phyloP scores from a whole-genome alignment of 352 stramenopile genomes.

The Achlya hypogyna region DNA sequence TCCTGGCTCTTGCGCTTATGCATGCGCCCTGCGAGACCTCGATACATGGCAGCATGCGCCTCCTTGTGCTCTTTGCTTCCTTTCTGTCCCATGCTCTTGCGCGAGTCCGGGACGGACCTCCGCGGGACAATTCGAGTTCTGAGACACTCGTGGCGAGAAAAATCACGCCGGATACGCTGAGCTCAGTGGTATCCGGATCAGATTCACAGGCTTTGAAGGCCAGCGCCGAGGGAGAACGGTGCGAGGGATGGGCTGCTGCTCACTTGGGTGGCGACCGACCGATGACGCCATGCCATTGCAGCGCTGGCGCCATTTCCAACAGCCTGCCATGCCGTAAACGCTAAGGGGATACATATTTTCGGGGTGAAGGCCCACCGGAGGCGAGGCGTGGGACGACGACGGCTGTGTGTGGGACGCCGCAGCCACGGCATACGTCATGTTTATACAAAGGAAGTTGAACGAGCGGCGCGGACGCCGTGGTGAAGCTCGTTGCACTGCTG shows the following conservation, averaged over 20 bases:
- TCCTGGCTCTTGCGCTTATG: conserved; percentile 8
- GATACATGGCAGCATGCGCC: not conserved
- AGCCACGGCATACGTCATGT: too few relatives aligned
- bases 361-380: too few relatives aligned
- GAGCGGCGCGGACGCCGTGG: too few relatives aligned
- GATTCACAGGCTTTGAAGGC: not conserved
- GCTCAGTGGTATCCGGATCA: not conserved
- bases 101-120: not conserved
- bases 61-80: conserved; percentile 4
- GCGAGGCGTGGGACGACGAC: too few relatives aligned
- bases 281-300: too few relatives aligned
- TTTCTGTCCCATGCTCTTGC: conserved; percentile 11
- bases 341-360: too few relatives aligned
- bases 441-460: too few relatives aligned
- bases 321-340: too few relatives aligned
- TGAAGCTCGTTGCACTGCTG: too few relatives aligned
- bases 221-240: not conserved
- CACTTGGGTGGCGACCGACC: not conserved
- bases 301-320: too few relatives aligned
- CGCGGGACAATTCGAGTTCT: not conserved
- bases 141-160: not conserved
- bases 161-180: not conserved
- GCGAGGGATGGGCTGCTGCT: not conserved
- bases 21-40: not conserved
- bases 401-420: too few relatives aligned